Evolutionary conservation across 352 stramenopile species (phyloP).

Genomic region (Thraustotheca clavata): DNA sequence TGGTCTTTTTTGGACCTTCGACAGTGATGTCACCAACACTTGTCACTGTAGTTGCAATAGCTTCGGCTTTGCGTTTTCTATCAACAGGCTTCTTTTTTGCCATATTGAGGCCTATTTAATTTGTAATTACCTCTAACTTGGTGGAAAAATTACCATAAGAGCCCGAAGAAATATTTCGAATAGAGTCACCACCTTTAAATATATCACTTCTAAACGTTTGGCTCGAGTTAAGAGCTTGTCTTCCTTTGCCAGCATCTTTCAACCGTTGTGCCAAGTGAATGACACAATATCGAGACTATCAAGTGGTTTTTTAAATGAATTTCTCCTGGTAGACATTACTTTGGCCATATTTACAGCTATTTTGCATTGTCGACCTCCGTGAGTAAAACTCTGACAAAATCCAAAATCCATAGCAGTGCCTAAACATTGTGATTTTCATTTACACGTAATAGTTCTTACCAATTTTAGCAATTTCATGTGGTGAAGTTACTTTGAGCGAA

Average conservation of each 20-base stretch:
- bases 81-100: background rate
- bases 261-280: slow-evolving; percentile 71
- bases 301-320: slow-evolving; percentile 3
- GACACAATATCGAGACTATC: slow-evolving; percentile 60
- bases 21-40: background rate
- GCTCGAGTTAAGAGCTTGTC: slow-evolving; percentile 70
- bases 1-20: background rate
- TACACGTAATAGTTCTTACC: background rate
- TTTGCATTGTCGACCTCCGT: slow-evolving; percentile 47
- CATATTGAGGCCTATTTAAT: background rate
- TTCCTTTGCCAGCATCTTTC: slow-evolving; percentile 51
- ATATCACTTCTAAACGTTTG: slow-evolving; percentile 55
- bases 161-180: slow-evolving; percentile 70
- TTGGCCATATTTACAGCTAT: slow-evolving; percentile 68
- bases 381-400: slow-evolving; percentile 65
- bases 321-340: slow-evolving; percentile 23
- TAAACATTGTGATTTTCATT: background rate
- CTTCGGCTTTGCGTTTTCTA: slow-evolving; percentile 4
- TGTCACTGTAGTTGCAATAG: background rate
- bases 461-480: slow-evolving; percentile 50
- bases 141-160: slow-evolving; percentile 34
- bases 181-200: slow-evolving; percentile 39
- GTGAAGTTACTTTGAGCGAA: slow-evolving; percentile 57
- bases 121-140: background rate
- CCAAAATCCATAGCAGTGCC: slow-evolving; percentile 59